Evolutionary conservation across 169 alveolate genomes (phyloP).

Genomic region (Theileria equi): DNA sequence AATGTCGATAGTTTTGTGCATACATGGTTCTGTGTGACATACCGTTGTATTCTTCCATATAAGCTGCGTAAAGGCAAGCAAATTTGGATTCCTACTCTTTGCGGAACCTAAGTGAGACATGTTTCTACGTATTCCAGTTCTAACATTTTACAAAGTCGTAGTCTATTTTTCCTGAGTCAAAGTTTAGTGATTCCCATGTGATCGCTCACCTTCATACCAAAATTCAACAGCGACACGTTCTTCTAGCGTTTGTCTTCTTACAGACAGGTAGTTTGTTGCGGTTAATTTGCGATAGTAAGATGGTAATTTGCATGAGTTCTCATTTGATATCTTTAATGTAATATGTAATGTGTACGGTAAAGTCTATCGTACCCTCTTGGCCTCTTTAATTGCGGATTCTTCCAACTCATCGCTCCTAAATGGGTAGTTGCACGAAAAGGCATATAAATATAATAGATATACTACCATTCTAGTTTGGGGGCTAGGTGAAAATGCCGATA

Average conservation of each 20-base stretch:
- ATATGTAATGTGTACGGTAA: not conserved
- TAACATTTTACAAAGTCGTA: slow-evolving; percentile 54
- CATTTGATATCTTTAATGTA: slow-evolving; percentile 12
- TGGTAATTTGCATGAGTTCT: slow-evolving; percentile 42
- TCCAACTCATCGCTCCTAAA: slow-evolving; percentile 34
- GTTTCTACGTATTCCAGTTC: not conserved
- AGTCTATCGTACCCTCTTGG: not conserved
- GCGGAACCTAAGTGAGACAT: not conserved
- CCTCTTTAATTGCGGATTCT: slow-evolving; percentile 25
- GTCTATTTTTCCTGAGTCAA: slow-evolving; percentile 34
- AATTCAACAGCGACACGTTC: slow-evolving; percentile 46
- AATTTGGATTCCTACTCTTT: slow-evolving; percentile 60
- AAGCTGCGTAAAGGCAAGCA: slow-evolving; percentile 53
- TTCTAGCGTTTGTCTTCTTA: slow-evolving; percentile 5
- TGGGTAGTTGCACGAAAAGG: not conserved
- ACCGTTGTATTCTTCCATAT: slow-evolving; percentile 55
- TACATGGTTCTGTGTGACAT: not conserved
- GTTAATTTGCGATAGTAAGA: slow-evolving; percentile 44
- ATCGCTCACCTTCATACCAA: slow-evolving; percentile 61
- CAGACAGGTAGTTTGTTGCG: slow-evolving; percentile 55
- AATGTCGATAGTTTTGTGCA: not conserved
- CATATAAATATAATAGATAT: not conserved
- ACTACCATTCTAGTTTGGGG: slow-evolving; percentile 46
- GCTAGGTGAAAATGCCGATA: slow-evolving; percentile 51
- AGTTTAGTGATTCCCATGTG: not conserved